phyloP scores from a whole-genome alignment of 345 rosid species.

The Camelina laxa region DNA sequence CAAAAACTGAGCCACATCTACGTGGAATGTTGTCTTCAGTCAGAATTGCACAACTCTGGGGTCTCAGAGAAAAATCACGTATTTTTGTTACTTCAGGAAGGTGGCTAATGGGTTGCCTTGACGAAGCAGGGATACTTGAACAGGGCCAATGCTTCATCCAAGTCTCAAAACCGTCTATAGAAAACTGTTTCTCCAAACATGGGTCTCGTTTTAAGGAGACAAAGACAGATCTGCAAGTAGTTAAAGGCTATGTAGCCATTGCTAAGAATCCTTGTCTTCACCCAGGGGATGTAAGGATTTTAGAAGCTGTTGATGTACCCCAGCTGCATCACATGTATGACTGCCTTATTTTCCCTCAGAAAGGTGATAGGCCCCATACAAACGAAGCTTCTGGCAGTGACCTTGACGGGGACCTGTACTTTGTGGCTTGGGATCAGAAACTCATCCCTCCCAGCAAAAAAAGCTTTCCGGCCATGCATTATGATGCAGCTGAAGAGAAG shows the following conservation, averaged over 20 bases:
- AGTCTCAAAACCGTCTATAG: conserved; percentile 74
- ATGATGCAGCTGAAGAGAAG: conserved; percentile 55
- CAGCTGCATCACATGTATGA: conserved; percentile 73
- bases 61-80: conserved; percentile 81
- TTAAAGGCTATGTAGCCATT: conserved; percentile 68
- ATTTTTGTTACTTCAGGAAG: conserved; percentile 82
- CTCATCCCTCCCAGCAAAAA: conserved; percentile 78
- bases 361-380: conserved; percentile 86
- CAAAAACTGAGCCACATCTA: conserved; percentile 78
- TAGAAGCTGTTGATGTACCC: conserved; percentile 89
- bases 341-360: conserved; percentile 92
- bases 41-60: conserved; percentile 88
- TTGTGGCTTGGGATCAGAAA: conserved; percentile 89
- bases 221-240: conserved; percentile 57
- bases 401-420: conserved; percentile 91
- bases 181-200: conserved; percentile 76
- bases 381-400: conserved; percentile 98
- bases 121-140: conserved; percentile 81
- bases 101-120: conserved; percentile 96
- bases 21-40: conserved; percentile 84
- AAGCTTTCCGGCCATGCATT: conserved; percentile 79
- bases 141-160: conserved; percentile 91
- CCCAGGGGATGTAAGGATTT: conserved; percentile 87
- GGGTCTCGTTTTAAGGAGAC: conserved; percentile 69
- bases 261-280: conserved; percentile 97